Evolutionary conservation across 1,284 basidiomycete species (phyloP).

Genomic region (Pisolithus thermaeus): DNA sequence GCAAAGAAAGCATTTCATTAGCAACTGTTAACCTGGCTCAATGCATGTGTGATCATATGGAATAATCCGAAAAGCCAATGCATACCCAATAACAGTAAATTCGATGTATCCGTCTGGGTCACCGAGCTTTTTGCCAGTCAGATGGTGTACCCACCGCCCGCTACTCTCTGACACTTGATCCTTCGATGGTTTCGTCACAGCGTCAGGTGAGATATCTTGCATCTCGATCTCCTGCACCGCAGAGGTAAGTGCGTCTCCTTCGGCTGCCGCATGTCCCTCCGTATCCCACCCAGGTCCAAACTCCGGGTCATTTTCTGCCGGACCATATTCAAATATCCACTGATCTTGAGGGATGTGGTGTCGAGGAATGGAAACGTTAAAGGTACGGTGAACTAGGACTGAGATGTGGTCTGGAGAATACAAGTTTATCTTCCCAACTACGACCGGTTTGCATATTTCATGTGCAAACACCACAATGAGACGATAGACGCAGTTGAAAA

Average conservation of each 20-base stretch:
- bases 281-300: slow-evolving; percentile 40
- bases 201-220: slow-evolving; percentile 24
- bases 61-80: slow-evolving; percentile 6
- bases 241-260: slow-evolving; percentile 3
- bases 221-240: slow-evolving; percentile 20
- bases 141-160: slow-evolving; percentile 80
- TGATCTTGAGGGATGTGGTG: slow-evolving; percentile 81
- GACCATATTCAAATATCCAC: slow-evolving; percentile 86
- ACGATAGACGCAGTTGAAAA: background rate
- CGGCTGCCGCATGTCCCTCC: slow-evolving; percentile 17
- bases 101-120: slow-evolving; percentile 64
- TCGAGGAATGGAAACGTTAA: slow-evolving; percentile 95
- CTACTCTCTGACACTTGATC: slow-evolving; percentile 35
- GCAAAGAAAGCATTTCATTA: slow-evolving; percentile 91
- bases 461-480: background rate
- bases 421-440: slow-evolving; percentile 84
- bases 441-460: slow-evolving; percentile 7
- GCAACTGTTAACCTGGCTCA: slow-evolving; percentile 78
- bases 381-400: slow-evolving; percentile 87
- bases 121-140: slow-evolving; percentile 70
- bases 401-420: slow-evolving; percentile 94
- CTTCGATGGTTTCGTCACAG: slow-evolving; percentile 22
- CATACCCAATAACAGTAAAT: slow-evolving; percentile 90
- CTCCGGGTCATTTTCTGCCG: slow-evolving; percentile 72
- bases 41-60: slow-evolving; percentile 4